Evolutionary conservation across 2,329 filamentous ascomycete genomes (phyloP).

Genomic region (Didymella arachidicola): DNA sequence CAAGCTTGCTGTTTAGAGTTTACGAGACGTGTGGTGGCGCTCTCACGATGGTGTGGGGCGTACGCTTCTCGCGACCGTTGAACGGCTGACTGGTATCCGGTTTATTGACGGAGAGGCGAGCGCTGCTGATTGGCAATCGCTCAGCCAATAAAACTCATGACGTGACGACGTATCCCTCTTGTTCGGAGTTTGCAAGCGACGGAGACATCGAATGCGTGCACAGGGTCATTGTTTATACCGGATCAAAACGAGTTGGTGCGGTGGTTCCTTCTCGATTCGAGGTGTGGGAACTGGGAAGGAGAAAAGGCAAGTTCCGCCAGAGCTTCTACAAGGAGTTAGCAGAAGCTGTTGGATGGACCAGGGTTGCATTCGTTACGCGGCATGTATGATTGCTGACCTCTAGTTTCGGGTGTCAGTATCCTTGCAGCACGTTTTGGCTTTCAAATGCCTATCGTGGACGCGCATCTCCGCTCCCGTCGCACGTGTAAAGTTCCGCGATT

Average conservation of each 20-base stretch:
- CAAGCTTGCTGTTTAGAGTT: slow-evolving; percentile 17
- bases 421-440: slow-evolving; percentile 11
- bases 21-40: slow-evolving; percentile 10
- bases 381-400: background rate
- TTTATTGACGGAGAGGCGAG: slow-evolving; percentile 4
- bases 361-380: slow-evolving; percentile 5
- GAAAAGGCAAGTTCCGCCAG: slow-evolving; percentile 13
- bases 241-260: slow-evolving; percentile 5
- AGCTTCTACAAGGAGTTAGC: slow-evolving; percentile 4
- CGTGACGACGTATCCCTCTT: background rate
- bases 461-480: slow-evolving; percentile 5
- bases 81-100: slow-evolving; percentile 1
- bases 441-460: slow-evolving; percentile 3
- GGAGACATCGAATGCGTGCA: background rate
- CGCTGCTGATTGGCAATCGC: background rate
- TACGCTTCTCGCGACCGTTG: slow-evolving; percentile 10
- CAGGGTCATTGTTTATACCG: slow-evolving; percentile 2
- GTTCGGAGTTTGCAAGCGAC: background rate
- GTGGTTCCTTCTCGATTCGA: background rate
- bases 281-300: slow-evolving; percentile 4
- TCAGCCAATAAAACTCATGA: slow-evolving; percentile 1
- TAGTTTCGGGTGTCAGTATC: slow-evolving; percentile 12
- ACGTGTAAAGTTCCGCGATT: slow-evolving; percentile 6
- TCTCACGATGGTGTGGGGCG: slow-evolving; percentile 9
- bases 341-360: slow-evolving; percentile 2